These are phyloP conservation scores for Malus hybrid DNA, from an alignment of 331 rosid genomes.

Conservation along the genomic window DNA sequence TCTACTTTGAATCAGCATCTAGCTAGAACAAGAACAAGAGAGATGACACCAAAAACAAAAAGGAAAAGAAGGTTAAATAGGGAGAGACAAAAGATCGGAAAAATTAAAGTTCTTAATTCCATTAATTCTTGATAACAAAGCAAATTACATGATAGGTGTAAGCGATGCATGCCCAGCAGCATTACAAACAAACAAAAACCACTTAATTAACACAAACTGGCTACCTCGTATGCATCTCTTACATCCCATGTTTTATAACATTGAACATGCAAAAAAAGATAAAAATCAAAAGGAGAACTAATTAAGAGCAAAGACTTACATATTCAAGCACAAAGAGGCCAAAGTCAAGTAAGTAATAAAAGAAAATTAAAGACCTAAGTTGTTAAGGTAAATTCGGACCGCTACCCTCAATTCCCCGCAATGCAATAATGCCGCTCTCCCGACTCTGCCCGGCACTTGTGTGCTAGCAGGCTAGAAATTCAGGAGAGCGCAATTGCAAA, in stretches of 20 bases:
- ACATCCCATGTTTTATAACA: constrained; percentile 70
- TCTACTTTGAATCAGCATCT: constrained; percentile 34
- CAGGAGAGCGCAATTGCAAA: constrained; percentile 92
- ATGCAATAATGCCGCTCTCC: constrained; percentile 86
- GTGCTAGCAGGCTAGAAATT: constrained; percentile 33
- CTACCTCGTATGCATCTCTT: constrained; percentile 98
- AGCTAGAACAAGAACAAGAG: constrained; percentile 13
- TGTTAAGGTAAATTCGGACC: constrained; percentile 78
- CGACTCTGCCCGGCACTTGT: constrained; percentile 32
- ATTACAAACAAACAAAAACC: constrained; percentile 13
- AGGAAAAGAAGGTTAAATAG: background rate
- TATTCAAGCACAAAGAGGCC: constrained; percentile 3
- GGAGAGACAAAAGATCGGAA: background rate
- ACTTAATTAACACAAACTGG: constrained; percentile 1
- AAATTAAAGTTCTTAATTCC: constrained; percentile 17
- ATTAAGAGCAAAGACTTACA: constrained; percentile 7
- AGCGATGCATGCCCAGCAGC: constrained; percentile 96
- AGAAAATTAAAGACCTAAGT: constrained; percentile 18
- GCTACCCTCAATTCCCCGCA: constrained; percentile 99
- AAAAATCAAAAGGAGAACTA: background rate
- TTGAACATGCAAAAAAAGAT: background rate
- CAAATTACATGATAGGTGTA: constrained; percentile 76
- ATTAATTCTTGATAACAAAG: constrained; percentile 24
- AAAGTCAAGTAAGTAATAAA: constrained; percentile 17
- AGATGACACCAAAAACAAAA: background rate